Evolutionary conservation across 129 eudicot species (phyloP).

Genomic region (Ambrosia artemisiifolia): DNA sequence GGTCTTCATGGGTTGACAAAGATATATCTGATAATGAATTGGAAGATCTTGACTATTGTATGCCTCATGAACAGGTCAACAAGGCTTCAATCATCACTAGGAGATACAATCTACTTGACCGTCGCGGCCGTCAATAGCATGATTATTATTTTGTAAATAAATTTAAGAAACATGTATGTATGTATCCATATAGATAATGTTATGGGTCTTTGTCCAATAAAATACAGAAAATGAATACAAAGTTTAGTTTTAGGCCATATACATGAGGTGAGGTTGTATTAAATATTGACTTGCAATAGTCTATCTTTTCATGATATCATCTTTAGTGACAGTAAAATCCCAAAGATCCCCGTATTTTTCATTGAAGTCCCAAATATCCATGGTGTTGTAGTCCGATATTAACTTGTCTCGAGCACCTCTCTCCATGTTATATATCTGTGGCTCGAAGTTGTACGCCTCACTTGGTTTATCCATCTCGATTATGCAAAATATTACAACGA

Average conservation of each 20-base stretch:
- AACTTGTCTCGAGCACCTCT: slow-evolving; percentile 87
- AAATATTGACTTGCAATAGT: not conserved
- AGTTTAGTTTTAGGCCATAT: slow-evolving; percentile 1
- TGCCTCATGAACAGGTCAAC: too few relatives aligned
- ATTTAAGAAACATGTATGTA: too few relatives aligned
- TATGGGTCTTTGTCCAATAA: not conserved
- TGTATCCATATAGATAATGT: too few relatives aligned
- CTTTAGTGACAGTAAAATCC: slow-evolving; percentile 81
- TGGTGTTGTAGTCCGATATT: slow-evolving; percentile 86
- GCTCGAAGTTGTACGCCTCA: slow-evolving; percentile 88
- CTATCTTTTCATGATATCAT: slow-evolving; percentile 67
- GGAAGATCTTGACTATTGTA: slow-evolving; percentile 53
- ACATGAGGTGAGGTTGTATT: slow-evolving; percentile 22
- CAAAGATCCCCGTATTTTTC: slow-evolving; percentile 96
- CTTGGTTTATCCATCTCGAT: slow-evolving; percentile 97
- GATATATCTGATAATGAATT: slow-evolving; percentile 60
- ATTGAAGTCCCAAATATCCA: slow-evolving; percentile 95
- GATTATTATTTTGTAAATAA: too few relatives aligned
- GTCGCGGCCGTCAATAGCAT: too few relatives aligned
- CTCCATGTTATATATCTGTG: slow-evolving; percentile 88
- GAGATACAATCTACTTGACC: too few relatives aligned
- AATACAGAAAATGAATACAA: slow-evolving; percentile 2
- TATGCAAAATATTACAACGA: slow-evolving; percentile 63
- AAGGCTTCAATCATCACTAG: too few relatives aligned
- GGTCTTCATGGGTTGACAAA: slow-evolving; percentile 57